These are phyloP conservation scores for Hemileccinum impolitum DNA, from an alignment of 768 basidiomycete species.

Conservation along the genomic window DNA sequence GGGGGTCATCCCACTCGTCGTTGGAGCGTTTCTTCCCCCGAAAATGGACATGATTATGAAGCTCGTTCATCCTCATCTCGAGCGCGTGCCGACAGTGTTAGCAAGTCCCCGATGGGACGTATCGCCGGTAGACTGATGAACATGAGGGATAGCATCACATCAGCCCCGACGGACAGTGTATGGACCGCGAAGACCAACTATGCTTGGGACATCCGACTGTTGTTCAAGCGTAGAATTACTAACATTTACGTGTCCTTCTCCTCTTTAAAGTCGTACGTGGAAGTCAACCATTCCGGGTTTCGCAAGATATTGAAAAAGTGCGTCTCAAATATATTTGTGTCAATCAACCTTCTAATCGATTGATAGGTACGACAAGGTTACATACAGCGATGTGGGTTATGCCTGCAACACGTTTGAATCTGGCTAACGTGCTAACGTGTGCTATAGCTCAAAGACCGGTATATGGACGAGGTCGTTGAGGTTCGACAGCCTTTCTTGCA, in stretches of 20 bases:
- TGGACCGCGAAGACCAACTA: slow-evolving; percentile 82
- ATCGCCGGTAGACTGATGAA: slow-evolving; percentile 49
- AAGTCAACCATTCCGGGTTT: slow-evolving; percentile 91
- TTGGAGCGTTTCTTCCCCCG: slow-evolving; percentile 49
- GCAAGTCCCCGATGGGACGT: slow-evolving; percentile 35
- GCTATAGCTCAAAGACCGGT: slow-evolving; percentile 67
- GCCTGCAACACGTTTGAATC: background rate
- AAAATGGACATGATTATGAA: slow-evolving; percentile 36
- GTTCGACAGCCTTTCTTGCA: slow-evolving; percentile 63
- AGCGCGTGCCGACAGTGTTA: slow-evolving; percentile 19
- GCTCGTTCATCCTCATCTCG: slow-evolving; percentile 22
- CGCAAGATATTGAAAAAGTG: slow-evolving; percentile 95
- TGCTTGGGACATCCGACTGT: slow-evolving; percentile 75
- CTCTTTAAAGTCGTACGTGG: slow-evolving; percentile 80
- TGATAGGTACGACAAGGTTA: slow-evolving; percentile 94
- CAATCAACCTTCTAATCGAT: background rate
- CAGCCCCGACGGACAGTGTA: slow-evolving; percentile 47
- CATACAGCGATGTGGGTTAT: slow-evolving; percentile 53
- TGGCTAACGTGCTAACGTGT: slow-evolving; percentile 1
- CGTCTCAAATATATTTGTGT: slow-evolving; percentile 17
- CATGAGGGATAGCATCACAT: slow-evolving; percentile 51
- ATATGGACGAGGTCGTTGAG: slow-evolving; percentile 71
- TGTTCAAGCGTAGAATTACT: slow-evolving; percentile 89
- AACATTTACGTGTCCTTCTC: slow-evolving; percentile 74
- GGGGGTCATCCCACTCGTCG: slow-evolving; percentile 12